These are phyloP conservation scores for Aurinia saxatilis DNA, from an alignment of 345 rosid species.

Conservation along the genomic window DNA sequence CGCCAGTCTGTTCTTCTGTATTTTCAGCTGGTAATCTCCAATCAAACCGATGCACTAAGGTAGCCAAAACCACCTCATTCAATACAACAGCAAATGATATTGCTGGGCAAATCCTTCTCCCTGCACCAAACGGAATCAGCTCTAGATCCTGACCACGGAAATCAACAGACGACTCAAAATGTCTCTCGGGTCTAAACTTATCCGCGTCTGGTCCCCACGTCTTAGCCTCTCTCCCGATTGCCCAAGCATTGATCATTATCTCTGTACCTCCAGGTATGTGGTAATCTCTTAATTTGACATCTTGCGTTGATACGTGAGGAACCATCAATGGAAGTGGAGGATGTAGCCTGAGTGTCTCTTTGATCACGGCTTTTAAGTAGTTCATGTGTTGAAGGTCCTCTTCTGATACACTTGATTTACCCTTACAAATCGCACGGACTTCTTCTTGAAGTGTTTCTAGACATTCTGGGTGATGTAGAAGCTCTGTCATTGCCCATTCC, in stretches of 20 bases:
- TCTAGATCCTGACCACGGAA: slow-evolving; percentile 23
- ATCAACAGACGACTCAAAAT: slow-evolving; percentile 10
- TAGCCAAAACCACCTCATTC: slow-evolving; percentile 23
- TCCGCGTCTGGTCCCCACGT: slow-evolving; percentile 24
- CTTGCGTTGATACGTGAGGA: slow-evolving; percentile 22
- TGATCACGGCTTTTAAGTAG: slow-evolving; percentile 33
- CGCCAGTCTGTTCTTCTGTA: not conserved
- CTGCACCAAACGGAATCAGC: slow-evolving; percentile 27
- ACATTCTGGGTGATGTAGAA: slow-evolving; percentile 24
- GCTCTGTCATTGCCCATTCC: slow-evolving; percentile 45
- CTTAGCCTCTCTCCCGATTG: slow-evolving; percentile 23
- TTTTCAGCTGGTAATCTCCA: slow-evolving; percentile 8
- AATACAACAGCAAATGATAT: slow-evolving; percentile 9
- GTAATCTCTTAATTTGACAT: slow-evolving; percentile 22
- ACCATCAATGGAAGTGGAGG: slow-evolving; percentile 36
- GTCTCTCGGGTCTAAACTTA: slow-evolving; percentile 25
- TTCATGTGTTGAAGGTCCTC: slow-evolving; percentile 18
- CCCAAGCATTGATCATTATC: slow-evolving; percentile 31
- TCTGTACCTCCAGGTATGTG: slow-evolving; percentile 23
- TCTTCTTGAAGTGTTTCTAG: slow-evolving; percentile 26
- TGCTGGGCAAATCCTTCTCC: slow-evolving; percentile 28
- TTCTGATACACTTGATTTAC: slow-evolving; percentile 1
- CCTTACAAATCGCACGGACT: slow-evolving; percentile 6
- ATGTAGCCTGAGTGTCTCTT: slow-evolving; percentile 33
- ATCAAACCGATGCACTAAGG: slow-evolving; percentile 13